Evolutionary conservation across 1,284 basidiomycete species (phyloP).

Genomic region (Porogramme epimiltina): DNA sequence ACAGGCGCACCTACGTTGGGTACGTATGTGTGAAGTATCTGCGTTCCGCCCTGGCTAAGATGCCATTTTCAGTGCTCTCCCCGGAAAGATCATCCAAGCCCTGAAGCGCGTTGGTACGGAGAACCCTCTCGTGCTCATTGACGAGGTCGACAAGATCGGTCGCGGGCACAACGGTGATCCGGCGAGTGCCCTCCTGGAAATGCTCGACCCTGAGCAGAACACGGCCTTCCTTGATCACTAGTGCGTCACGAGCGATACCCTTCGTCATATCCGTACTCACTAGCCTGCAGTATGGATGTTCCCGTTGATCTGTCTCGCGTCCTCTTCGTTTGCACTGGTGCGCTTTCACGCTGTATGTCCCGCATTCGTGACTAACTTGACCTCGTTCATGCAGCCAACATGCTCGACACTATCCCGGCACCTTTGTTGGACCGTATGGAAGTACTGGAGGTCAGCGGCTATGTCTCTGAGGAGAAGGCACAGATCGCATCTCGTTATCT

Average conservation of each 20-base stretch:
- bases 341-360: slow-evolving; percentile 8
- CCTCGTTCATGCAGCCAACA: slow-evolving; percentile 71
- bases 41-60: neutral
- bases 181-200: slow-evolving; percentile 91
- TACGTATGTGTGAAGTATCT: slow-evolving; percentile 35
- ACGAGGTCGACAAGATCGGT: slow-evolving; percentile 99
- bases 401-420: slow-evolving; percentile 94
- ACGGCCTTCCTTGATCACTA: slow-evolving; percentile 96
- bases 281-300: slow-evolving; percentile 80
- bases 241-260: slow-evolving; percentile 41
- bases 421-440: slow-evolving; percentile 97
- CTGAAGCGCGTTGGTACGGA: slow-evolving; percentile 96
- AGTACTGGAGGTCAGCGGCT: slow-evolving; percentile 94
- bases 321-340: slow-evolving; percentile 94
- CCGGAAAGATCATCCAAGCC: slow-evolving; percentile 98
- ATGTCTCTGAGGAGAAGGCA: slow-evolving; percentile 96
- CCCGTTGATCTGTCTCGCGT: slow-evolving; percentile 96
- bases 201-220: slow-evolving; percentile 99
- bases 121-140: slow-evolving; percentile 95
- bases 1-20: slow-evolving; percentile 96
- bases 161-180: slow-evolving; percentile 96
- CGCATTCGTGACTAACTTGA: neutral
- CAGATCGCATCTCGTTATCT: slow-evolving; percentile 93
- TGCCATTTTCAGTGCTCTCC: slow-evolving; percentile 76
- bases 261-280: neutral